These are phyloP conservation scores for Fraxinus latifolia DNA, from an alignment of 305 asterid species.

Conservation along the genomic window DNA sequence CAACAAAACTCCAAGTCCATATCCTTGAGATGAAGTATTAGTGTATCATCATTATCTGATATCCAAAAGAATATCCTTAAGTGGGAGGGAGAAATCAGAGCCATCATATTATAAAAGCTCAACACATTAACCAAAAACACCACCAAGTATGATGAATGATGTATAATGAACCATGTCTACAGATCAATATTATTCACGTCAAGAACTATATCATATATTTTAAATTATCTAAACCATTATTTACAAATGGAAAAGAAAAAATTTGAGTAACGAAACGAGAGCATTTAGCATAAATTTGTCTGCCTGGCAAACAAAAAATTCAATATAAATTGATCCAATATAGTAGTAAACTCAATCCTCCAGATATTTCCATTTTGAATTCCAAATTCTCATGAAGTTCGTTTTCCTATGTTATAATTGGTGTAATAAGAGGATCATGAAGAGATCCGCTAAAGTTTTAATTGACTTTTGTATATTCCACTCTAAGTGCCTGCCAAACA, in stretches of 20 bases:
- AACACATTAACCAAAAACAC: not conserved
- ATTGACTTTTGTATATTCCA: not conserved
- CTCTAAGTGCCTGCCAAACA: not conserved
- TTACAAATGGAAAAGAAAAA: not conserved
- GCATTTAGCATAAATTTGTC: conserved; percentile 4
- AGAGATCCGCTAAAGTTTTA: not conserved
- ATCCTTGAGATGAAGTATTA: conserved; percentile 79
- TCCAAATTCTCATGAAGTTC: conserved; percentile 3
- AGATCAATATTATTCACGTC: not conserved
- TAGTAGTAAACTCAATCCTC: conserved; percentile 4
- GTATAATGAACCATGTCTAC: conserved; percentile 12
- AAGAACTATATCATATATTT: not conserved
- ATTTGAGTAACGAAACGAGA: not conserved
- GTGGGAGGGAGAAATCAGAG: conserved; percentile 13
- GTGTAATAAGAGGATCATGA: not conserved
- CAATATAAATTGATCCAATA: not conserved
- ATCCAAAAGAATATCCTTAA: conserved; percentile 15
- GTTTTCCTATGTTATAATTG: not conserved
- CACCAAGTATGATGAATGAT: conserved; percentile 16
- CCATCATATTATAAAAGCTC: conserved; percentile 10
- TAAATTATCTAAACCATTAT: not conserved
- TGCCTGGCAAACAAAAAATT: not conserved
- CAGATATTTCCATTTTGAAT: conserved; percentile 5
- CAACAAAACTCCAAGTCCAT: conserved; percentile 76
- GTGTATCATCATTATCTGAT: conserved; percentile 62